A percentile compares a stretch with the other conserved stretches of the same genome.
These are phyloP conservation scores for Xylaria hypoxylon DNA, from an alignment of 2,329 filamentous ascomycete species.

Conservation along the genomic window DNA sequence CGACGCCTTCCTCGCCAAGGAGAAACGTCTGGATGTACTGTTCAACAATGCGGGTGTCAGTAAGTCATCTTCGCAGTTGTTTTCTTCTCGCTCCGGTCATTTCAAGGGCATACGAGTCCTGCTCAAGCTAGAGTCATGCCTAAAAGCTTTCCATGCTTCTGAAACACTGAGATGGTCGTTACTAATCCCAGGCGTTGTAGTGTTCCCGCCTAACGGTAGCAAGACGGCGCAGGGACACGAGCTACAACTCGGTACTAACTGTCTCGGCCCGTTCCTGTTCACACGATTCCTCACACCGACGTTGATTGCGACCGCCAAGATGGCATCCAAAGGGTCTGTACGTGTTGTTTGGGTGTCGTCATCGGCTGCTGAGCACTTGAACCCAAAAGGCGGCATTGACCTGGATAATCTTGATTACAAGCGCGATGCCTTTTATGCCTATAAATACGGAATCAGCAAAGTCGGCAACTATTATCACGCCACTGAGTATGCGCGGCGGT, in stretches of 20 bases:
- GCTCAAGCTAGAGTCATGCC: background rate
- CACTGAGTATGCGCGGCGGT: slow-evolving; percentile 46
- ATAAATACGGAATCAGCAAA: slow-evolving; percentile 49
- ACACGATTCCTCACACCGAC: slow-evolving; percentile 47
- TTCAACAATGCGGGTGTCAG: slow-evolving; percentile 57
- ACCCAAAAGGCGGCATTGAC: slow-evolving; percentile 45
- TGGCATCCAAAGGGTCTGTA: slow-evolving; percentile 41
- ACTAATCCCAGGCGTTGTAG: slow-evolving; percentile 14
- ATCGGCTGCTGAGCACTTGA: slow-evolving; percentile 44
- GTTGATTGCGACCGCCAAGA: slow-evolving; percentile 43
- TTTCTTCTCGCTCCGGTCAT: background rate
- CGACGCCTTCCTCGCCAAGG: slow-evolving; percentile 42
- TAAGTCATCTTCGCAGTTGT: slow-evolving; percentile 11
- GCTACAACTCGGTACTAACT: slow-evolving; percentile 50
- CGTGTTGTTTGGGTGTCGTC: slow-evolving; percentile 51
- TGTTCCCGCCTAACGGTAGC: slow-evolving; percentile 52
- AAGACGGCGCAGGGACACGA: slow-evolving; percentile 52
- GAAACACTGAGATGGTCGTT: background rate
- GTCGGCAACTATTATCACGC: slow-evolving; percentile 48
- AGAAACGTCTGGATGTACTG: slow-evolving; percentile 52
- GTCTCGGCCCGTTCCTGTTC: slow-evolving; percentile 49
- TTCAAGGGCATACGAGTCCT: background rate
- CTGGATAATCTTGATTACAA: slow-evolving; percentile 50
- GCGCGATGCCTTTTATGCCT: slow-evolving; percentile 37
- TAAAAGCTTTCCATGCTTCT: background rate